These are phyloP conservation scores for Coemansia aciculifera DNA, from an alignment of 192 early-diverging fungal species.

Conservation along the genomic window DNA sequence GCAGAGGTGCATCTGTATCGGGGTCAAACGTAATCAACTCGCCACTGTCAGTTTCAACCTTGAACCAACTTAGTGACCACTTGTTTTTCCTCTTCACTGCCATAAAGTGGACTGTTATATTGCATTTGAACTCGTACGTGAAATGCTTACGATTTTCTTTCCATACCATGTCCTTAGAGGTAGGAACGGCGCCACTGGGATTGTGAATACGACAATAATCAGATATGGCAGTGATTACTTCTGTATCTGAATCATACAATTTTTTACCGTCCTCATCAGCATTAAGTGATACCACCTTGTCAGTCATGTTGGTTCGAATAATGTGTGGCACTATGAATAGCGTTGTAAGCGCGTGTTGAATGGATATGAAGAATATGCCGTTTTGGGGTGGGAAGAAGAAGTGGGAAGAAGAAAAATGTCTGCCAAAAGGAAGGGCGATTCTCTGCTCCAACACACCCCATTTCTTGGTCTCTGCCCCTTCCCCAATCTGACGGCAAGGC, in stretches of 20 bases:
- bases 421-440: not conserved
- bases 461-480: not conserved
- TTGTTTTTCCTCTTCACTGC: too few relatives aligned
- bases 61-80: too few relatives aligned
- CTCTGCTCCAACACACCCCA: not conserved
- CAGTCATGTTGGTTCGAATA: too few relatives aligned
- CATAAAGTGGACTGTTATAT: too few relatives aligned
- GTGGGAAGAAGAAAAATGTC: not conserved
- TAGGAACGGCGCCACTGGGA: not conserved
- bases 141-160: not conserved
- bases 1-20: too few relatives aligned
- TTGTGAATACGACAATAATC: not conserved
- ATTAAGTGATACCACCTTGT: too few relatives aligned
- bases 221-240: not conserved
- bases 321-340: too few relatives aligned
- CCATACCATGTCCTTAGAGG: not conserved
- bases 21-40: too few relatives aligned
- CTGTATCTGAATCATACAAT: not conserved
- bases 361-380: not conserved
- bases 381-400: not conserved
- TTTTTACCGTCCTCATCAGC: too few relatives aligned
- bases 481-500: not conserved
- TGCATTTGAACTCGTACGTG: too few relatives aligned
- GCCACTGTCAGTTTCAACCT: too few relatives aligned
- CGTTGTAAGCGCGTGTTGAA: not conserved